phyloP scores from a whole-genome alignment of 1,139 yeast genomes.

The Yamadazyma epiphylla region DNA sequence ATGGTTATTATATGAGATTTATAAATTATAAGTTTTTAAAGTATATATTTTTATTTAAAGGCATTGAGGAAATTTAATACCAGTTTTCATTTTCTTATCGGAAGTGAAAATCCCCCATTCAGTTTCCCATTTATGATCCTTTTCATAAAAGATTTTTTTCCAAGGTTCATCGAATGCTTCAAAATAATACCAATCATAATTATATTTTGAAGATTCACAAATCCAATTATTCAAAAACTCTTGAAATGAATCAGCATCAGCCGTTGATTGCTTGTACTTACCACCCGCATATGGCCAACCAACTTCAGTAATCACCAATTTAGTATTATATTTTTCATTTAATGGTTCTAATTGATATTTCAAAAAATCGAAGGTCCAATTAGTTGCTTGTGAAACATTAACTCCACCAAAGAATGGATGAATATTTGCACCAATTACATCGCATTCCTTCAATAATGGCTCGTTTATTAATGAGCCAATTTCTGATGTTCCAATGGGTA shows the following conservation, averaged over 20 bases:
- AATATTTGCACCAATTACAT: slow-evolving; percentile 59
- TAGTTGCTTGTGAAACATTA: slow-evolving; percentile 41
- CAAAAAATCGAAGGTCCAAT: slow-evolving; percentile 53
- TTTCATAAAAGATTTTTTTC: slow-evolving; percentile 52
- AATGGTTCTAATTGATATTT: slow-evolving; percentile 37
- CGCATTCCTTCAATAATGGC: slow-evolving; percentile 38
- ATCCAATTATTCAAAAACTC: slow-evolving; percentile 49
- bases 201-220: slow-evolving; percentile 36
- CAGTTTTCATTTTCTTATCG: slow-evolving; percentile 28
- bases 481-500: slow-evolving; percentile 57
- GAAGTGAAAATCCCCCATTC: slow-evolving; percentile 65
- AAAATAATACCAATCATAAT: slow-evolving; percentile 57
- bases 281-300: slow-evolving; percentile 78
- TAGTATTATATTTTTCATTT: slow-evolving; percentile 20
- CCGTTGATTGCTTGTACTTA: slow-evolving; percentile 37
- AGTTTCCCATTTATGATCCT: slow-evolving; percentile 56
- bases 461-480: slow-evolving; percentile 42
- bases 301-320: slow-evolving; percentile 53
- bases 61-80: slow-evolving; percentile 11
- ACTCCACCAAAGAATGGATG: slow-evolving; percentile 72
- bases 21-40: slow-evolving; percentile 7
- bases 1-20: slow-evolving; percentile 60
- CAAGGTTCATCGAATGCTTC: slow-evolving; percentile 77
- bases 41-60: slow-evolving; percentile 1
- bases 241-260: slow-evolving; percentile 44